Conservation (phyloP, 75 land plant genomes). For the Sequoia sempervirens region DNA sequence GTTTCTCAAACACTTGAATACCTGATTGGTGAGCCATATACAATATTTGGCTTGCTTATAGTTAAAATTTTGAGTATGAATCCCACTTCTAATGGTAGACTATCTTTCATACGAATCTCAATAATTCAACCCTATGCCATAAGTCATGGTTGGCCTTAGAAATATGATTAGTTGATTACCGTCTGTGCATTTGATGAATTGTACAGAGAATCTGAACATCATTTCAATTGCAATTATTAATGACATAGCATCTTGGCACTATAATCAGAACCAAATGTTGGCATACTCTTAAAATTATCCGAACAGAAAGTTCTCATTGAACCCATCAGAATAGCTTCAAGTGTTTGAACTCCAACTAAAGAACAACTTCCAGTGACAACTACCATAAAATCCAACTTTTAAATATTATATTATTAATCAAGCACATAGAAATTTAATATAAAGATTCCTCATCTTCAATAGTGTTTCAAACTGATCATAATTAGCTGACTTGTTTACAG, state of each 20-base stretch:
- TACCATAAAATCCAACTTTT: not conserved
- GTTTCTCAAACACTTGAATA: too few relatives aligned
- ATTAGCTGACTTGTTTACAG: not conserved
- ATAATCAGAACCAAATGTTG: not conserved
- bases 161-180: not conserved
- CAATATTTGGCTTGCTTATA: too few relatives aligned
- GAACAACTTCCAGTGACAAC: too few relatives aligned
- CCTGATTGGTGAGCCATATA: too few relatives aligned
- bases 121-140: too few relatives aligned
- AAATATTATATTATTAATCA: not conserved
- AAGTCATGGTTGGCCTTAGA: not conserved
- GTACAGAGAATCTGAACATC: not conserved
- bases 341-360: not conserved
- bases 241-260: not conserved
- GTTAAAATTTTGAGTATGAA: too few relatives aligned
- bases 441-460: not conserved
- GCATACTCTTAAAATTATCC: not conserved
- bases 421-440: not conserved
- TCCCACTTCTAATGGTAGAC: too few relatives aligned
- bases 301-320: not conserved
- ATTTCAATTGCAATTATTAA: not conserved
- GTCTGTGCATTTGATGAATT: not conserved
- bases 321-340: not conserved
- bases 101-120: too few relatives aligned
- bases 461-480: not conserved